Evolutionary conservation across 345 rosid genomes (phyloP).

Genomic region (Gossypium sturtianum): DNA sequence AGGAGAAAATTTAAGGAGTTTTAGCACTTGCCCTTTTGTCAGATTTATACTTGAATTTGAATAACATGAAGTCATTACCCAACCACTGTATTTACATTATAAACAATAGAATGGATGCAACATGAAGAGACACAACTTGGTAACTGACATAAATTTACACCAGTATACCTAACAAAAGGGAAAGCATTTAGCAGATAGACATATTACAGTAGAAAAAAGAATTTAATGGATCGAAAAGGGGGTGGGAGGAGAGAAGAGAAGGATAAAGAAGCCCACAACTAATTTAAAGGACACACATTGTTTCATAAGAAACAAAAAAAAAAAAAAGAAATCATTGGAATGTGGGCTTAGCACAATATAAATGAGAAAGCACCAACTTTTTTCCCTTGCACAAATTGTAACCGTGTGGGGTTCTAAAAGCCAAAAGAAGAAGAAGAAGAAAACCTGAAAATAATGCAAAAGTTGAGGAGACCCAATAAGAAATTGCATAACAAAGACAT

Average conservation of each 20-base stretch:
- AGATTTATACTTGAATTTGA: not conserved
- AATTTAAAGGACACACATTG: not conserved
- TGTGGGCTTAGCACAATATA: constrained; percentile 4
- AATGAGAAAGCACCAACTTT: not conserved
- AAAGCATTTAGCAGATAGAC: not conserved
- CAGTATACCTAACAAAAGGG: not conserved
- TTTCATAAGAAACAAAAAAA: not conserved
- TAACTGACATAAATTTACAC: not conserved
- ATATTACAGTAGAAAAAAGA: not conserved
- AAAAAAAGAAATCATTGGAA: not conserved
- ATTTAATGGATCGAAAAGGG: not conserved
- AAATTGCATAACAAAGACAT: not conserved
- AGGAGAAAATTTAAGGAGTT: not conserved
- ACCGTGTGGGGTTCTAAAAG: constrained; percentile 7
- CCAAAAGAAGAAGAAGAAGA: not conserved
- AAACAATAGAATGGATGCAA: not conserved
- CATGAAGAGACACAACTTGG: not conserved
- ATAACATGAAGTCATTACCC: not conserved
- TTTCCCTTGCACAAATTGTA: not conserved
- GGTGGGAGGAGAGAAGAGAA: not conserved
- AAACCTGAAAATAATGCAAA: not conserved
- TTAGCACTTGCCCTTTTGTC: not conserved
- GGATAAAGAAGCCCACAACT: not conserved
- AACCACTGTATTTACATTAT: not conserved
- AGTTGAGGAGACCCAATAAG: constrained; percentile 1